Base-by-base conservation (phyloP, 495 filamentous ascomycete species). In the Xylaria intraflava region DNA sequence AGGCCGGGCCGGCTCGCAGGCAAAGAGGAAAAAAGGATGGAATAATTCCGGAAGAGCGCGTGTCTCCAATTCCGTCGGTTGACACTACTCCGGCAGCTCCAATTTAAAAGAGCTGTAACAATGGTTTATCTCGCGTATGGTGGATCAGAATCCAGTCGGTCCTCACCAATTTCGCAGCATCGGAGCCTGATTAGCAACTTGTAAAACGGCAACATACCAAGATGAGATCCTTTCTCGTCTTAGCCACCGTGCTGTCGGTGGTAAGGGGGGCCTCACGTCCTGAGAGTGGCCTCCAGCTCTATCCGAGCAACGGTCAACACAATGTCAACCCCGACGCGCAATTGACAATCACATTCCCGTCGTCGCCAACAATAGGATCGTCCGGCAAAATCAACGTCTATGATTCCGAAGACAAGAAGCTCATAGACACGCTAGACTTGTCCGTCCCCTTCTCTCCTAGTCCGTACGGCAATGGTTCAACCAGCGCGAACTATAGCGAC, bases 401-500 rank as follows among this genome's bases (percentile, higher is more conserved):
- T 41, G 33, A 59, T 26, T 43, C 56, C 2, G 41, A 24, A 38
- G 48, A 43, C 4, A 40, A 42, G 3, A 55, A 22, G 14, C 51
- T 46, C 12, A 33, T 55, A 19, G 56, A 59, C 36, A n/a, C 45
- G 16, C 26, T 59, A 12, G 46, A 59, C 46, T 36, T 59, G 38
- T 49, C 56, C 1, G 27, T 59, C 11, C 56, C 56, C 1, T 55
- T 59, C 33, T 59, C 56, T n/a, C 56, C 56, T 11, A 59, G 56
- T 19, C 56, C 56, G 14, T 59, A 40, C 33, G 56, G 56, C 19
- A 59, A 59, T 33, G 56, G 56, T 2, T 59, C 56, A 20, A 59
- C 56, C 36, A 59, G 49, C n/a, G 56, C 56, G 38, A 59, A 59
- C 30, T 59, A 50, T 40, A 47, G 46, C 9, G 56, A 59, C 46